Base-by-base conservation (phyloP, 257 asterid genomes). In the Solanum rostratum region DNA sequence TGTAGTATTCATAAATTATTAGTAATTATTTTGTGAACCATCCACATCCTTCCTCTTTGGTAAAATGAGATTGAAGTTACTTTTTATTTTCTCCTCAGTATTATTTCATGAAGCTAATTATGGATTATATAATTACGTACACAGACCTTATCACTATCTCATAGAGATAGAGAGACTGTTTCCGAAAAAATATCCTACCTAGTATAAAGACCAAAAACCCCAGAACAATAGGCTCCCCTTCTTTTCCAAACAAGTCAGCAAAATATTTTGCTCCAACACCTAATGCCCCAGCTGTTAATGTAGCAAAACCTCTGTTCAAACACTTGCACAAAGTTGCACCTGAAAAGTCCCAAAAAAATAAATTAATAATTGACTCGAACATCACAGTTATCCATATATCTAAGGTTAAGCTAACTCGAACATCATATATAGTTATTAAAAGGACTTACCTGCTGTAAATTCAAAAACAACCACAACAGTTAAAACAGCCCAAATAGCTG, bases 211-310 rank as follows among this genome's bases (percentile, higher is more conserved):
- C 96, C 70, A 93, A 46, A 16, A 92, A 3, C 1, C 95, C 99
- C 29, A 95, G 89, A 57, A 95, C 73, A 13, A 94, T 45, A 7
- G 98, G 97, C 69, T 94, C 94, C 59, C 97, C 97, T 85, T 86
- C 86, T 24, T 91, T 81, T 60, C 99, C 99, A 68, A 90, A 90
- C 0, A 88, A 87, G 53, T 81, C 81, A 16, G 97, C 98, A 86
- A 94, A 89, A 84, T 91, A 89, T 83, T 92, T 95, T 3, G 98
- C 97, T 57, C 94, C 99, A 20, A 95, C 78, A 12, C 97, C 99
- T 79, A 95, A 59, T 19, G 86, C 95, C 60, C 97, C 98, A 0
- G 98, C 99, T n/a, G 89, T 4, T 54, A 94, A 62, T 46, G 99
- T 94, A 2, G 97, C 99, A 22, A 85, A 91, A 2, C 95, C 97